phyloP scores from a whole-genome alignment of 257 asterid species.

The Oldenlandia corymbosa region DNA sequence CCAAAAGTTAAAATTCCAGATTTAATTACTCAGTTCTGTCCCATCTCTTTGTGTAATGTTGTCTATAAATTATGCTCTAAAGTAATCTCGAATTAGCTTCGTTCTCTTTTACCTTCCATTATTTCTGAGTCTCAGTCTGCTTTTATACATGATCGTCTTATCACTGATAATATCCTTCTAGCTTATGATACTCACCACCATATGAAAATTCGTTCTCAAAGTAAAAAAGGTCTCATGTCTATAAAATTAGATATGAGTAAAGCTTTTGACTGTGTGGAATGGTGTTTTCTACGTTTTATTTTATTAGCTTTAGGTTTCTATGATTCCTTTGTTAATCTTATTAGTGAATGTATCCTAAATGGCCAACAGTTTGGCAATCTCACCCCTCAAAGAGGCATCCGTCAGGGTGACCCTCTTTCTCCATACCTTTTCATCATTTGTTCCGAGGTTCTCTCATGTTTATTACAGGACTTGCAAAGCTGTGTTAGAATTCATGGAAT shows the following conservation, averaged over 20 bases:
- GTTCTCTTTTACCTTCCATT: no score
- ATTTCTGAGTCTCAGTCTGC: neutral
- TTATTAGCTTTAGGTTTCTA: neutral
- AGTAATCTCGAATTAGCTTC: neutral
- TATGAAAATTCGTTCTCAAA: neutral
- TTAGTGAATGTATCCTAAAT: no score
- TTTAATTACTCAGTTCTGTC: neutral
- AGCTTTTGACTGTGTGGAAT: neutral
- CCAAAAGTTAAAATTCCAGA: neutral
- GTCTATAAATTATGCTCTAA: neutral
- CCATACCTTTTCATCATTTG: no score
- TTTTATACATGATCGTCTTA: neutral
- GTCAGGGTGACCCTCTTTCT: no score
- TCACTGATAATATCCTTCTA: neutral
- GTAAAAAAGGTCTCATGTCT: neutral
- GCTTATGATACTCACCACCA: neutral
- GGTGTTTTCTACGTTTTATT: neutral
- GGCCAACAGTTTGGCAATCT: no score
- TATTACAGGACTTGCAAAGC: no score
- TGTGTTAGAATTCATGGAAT: no score
- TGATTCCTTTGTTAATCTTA: no score
- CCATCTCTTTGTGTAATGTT: neutral
- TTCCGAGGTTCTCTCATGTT: no score
- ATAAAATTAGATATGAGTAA: neutral
- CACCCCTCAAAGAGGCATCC: no score